These are phyloP conservation scores for Vitis labrusca DNA, from an alignment of 164 flowering plant species.

Conservation along the genomic window DNA sequence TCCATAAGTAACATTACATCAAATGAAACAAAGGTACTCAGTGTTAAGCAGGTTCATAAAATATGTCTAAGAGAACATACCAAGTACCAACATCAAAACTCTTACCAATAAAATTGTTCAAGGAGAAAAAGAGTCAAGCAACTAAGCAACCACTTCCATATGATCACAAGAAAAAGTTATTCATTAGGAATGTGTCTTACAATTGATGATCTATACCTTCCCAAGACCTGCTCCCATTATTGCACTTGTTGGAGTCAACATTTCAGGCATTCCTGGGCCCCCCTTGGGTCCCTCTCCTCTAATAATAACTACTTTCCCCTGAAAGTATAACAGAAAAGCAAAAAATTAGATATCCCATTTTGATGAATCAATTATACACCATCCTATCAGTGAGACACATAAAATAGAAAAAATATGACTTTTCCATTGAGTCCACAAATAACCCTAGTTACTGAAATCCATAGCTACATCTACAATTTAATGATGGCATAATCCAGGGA, in stretches of 20 bases:
- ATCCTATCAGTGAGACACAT: too few relatives aligned
- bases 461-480: too few relatives aligned
- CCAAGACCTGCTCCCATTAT: conserved; percentile 99
- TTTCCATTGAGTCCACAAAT: background rate
- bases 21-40: too few relatives aligned
- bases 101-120: too few relatives aligned
- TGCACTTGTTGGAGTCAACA: conserved; percentile 99
- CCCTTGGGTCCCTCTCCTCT: conserved; percentile 99
- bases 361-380: background rate
- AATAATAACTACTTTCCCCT: conserved; percentile 93
- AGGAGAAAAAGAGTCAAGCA: too few relatives aligned
- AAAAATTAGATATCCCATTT: background rate
- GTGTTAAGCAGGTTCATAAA: too few relatives aligned
- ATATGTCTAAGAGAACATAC: too few relatives aligned
- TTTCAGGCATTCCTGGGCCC: conserved; percentile 99
- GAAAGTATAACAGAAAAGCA: conserved; percentile 16
- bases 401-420: too few relatives aligned
- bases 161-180: background rate
- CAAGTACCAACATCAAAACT: too few relatives aligned
- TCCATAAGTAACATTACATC: conserved; percentile 5
- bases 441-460: too few relatives aligned
- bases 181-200: background rate
- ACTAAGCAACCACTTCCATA: background rate
- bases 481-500: too few relatives aligned
- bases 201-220: conserved; percentile 55